A percentile compares a stretch with the other conserved stretches of the same genome.
phyloP scores from a whole-genome alignment of 1,139 yeast genomes.

The Zygosaccharomyces sapae region DNA sequence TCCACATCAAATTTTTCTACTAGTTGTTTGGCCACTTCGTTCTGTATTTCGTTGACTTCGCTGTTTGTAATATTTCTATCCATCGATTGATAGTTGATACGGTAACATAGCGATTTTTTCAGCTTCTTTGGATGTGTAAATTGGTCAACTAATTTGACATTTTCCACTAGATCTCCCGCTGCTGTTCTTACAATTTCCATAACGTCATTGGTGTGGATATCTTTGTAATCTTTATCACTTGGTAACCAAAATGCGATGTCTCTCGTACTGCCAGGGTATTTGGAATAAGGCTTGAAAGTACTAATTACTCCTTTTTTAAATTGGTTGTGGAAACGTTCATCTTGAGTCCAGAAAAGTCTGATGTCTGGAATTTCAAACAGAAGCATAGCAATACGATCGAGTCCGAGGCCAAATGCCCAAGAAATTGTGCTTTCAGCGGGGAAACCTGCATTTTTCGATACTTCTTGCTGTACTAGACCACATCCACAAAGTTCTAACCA shows the following conservation, averaged over 20 bases:
- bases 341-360: conserved; percentile 85
- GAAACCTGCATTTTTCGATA: conserved; percentile 68
- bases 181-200: conserved; percentile 86
- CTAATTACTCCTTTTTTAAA: conserved; percentile 61
- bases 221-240: conserved; percentile 28
- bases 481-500: conserved; percentile 98
- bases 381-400: conserved; percentile 94
- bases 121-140: conserved; percentile 82
- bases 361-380: conserved; percentile 94
- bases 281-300: conserved; percentile 83
- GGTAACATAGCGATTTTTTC: conserved; percentile 74
- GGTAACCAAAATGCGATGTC: conserved; percentile 93
- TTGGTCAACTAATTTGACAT: conserved; percentile 74
- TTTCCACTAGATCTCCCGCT: conserved; percentile 88
- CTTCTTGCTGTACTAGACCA: conserved; percentile 82
- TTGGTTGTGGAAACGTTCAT: conserved; percentile 71
- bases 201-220: conserved; percentile 78
- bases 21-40: conserved; percentile 55
- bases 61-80: conserved; percentile 81
- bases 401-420: conserved; percentile 98
- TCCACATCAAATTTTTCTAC: conserved; percentile 52
- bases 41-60: conserved; percentile 72
- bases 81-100: conserved; percentile 93
- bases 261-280: conserved; percentile 80
- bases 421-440: conserved; percentile 57